Evolutionary conservation across 106 monocot genomes (phyloP).

Genomic region (Dendrobium huoshanense): DNA sequence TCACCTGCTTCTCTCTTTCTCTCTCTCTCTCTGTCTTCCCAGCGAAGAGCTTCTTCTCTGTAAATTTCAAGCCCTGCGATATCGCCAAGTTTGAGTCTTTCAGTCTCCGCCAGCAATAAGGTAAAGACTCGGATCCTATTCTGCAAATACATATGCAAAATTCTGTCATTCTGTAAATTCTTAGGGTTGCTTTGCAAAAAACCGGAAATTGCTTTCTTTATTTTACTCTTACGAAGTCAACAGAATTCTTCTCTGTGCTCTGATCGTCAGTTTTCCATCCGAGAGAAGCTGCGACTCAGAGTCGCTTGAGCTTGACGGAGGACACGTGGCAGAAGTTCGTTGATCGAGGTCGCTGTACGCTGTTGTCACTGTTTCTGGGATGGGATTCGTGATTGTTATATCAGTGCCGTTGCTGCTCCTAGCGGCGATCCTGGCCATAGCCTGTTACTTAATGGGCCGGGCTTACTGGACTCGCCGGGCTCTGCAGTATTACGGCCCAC

Average conservation of each 20-base stretch:
- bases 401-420: conserved; percentile 28
- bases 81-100: too few species aligned
- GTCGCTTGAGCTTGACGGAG: too few species aligned
- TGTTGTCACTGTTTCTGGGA: not conserved
- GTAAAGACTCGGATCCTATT: not conserved
- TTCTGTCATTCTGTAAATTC: not conserved
- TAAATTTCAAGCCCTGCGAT: too few species aligned
- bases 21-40: not conserved
- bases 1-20: not conserved
- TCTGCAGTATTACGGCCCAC: conserved; percentile 15
- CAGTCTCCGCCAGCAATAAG: not conserved
- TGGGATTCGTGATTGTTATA: conserved; percentile 24
- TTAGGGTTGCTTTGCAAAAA: not conserved
- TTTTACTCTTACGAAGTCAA: not conserved
- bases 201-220: not conserved
- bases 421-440: conserved; percentile 13
- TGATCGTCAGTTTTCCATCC: not conserved
- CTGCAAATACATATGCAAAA: not conserved
- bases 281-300: not conserved
- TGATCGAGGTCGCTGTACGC: too few species aligned
- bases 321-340: too few species aligned
- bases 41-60: not conserved
- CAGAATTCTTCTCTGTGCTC: not conserved
- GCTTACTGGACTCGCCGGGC: not conserved
- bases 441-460: conserved; percentile 22